Evolutionary conservation across 2,329 filamentous ascomycete species (phyloP).

Genomic region (Cladorrhinum sp.): DNA sequence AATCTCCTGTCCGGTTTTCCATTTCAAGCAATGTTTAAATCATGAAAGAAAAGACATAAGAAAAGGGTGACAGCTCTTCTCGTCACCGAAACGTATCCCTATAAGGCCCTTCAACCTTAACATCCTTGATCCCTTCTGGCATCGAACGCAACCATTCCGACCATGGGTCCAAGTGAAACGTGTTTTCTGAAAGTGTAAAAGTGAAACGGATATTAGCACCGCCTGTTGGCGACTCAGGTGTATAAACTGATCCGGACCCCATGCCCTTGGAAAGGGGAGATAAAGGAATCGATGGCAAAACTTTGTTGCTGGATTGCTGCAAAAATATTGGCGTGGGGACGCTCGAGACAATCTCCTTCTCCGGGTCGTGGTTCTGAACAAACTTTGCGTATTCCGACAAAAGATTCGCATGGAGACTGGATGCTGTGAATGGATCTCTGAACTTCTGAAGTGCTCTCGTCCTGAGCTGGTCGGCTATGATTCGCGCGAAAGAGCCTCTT

Average conservation of each 20-base stretch:
- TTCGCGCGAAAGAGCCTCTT: constrained; percentile 51
- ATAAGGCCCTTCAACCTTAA: constrained; percentile 53
- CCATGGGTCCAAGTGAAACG: constrained; percentile 52
- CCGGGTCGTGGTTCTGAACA: constrained; percentile 48
- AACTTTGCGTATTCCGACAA: constrained; percentile 51
- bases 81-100: constrained; percentile 39
- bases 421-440: constrained; percentile 46
- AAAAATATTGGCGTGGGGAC: constrained; percentile 55
- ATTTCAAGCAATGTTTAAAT: background rate
- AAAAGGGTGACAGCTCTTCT: background rate
- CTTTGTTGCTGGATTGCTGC: constrained; percentile 52
- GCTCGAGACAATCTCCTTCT: constrained; percentile 46
- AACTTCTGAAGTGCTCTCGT: constrained; percentile 43
- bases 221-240: constrained; percentile 35
- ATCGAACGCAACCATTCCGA: constrained; percentile 57
- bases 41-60: background rate
- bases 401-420: constrained; percentile 53
- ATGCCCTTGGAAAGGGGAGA: constrained; percentile 44
- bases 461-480: constrained; percentile 49
- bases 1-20: too few relatives aligned
- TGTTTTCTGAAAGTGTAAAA: constrained; percentile 50
- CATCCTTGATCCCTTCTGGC: constrained; percentile 54
- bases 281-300: constrained; percentile 55
- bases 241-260: constrained; percentile 35
- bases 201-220: constrained; percentile 49